Percentiles rank a stretch among this genome's conserved stretches.
phyloP scores from a whole-genome alignment of 495 filamentous ascomycete genomes.

The Stereocaulon alpinum region DNA sequence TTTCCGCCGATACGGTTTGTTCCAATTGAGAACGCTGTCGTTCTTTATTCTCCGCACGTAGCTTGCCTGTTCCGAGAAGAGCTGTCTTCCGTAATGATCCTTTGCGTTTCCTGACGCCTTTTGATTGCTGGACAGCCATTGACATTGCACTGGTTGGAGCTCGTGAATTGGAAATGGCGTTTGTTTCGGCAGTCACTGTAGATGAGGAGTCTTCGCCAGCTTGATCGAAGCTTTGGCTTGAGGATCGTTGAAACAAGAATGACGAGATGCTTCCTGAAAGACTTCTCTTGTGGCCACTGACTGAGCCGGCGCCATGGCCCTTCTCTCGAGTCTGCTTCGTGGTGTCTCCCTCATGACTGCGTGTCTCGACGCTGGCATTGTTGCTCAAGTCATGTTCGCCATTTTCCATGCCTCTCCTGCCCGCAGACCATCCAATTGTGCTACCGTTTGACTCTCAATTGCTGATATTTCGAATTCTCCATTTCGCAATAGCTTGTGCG shows the following conservation, averaged over 20 bases:
- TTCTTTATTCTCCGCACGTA: conserved; percentile 39
- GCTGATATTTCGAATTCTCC: not conserved
- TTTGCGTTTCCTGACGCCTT: conserved; percentile 61
- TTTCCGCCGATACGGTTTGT: conserved; percentile 37
- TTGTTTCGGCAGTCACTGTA: not conserved
- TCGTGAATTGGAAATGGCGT: conserved; percentile 27
- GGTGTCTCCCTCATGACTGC: conserved; percentile 11
- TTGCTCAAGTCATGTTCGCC: conserved; percentile 5
- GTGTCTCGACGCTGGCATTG: conserved; percentile 6
- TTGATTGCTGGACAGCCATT: conserved; percentile 45
- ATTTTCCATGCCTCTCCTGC: conserved; percentile 10
- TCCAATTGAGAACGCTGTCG: conserved; percentile 27
- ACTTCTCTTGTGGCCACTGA: conserved; percentile 50
- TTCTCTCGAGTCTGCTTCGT: conserved; percentile 7
- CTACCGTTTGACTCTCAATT: conserved; percentile 6
- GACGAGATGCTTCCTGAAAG: conserved; percentile 54
- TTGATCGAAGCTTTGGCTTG: conserved; percentile 5
- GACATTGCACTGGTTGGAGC: conserved; percentile 38
- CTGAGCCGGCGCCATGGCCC: conserved; percentile 26
- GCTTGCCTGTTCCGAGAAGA: conserved; percentile 57
- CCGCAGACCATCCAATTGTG: not conserved
- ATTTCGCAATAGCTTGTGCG: not conserved
- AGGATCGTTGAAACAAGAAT: conserved; percentile 36
- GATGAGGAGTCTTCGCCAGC: conserved; percentile 23
- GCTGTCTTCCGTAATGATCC: conserved; percentile 75